Percentiles rank a stretch among this genome's conserved stretches.
Evolutionary conservation across 2,329 filamentous ascomycete species (phyloP).

Genomic region (Botrytis paeoniae): DNA sequence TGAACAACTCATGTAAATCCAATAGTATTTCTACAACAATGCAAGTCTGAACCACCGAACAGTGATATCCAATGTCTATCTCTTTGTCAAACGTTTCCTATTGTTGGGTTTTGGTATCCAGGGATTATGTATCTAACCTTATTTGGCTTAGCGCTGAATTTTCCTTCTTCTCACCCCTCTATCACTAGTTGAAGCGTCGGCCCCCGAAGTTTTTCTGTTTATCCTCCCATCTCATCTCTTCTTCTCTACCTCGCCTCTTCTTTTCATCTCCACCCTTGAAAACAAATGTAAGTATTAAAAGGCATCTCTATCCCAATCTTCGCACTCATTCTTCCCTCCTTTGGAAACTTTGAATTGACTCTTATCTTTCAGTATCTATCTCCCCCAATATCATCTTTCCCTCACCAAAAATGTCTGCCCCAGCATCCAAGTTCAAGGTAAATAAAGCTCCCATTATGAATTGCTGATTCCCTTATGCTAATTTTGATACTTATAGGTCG

Average conservation of each 20-base stretch:
- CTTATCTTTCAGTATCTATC: constrained; percentile 11
- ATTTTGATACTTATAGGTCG: constrained; percentile 59
- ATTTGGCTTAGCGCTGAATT: neutral
- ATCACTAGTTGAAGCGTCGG: neutral
- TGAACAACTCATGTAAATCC: neutral
- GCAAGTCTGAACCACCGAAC: neutral
- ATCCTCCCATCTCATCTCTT: neutral
- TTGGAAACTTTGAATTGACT: neutral
- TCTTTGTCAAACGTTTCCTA: constrained; percentile 7
- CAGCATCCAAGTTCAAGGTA: constrained; percentile 39
- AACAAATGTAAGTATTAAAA: constrained; percentile 9
- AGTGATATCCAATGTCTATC: neutral
- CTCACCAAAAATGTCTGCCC: constrained; percentile 37
- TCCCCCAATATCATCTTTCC: constrained; percentile 20
- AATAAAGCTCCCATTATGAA: neutral
- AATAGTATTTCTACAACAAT: neutral
- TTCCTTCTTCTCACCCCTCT: constrained; percentile 17
- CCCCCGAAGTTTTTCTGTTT: constrained; percentile 12
- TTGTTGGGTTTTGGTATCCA: neutral
- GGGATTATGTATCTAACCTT: neutral
- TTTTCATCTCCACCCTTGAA: neutral
- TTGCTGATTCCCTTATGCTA: constrained; percentile 3
- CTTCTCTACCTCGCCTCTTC: neutral
- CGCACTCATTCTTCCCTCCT: neutral
- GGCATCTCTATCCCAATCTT: neutral